Base-by-base conservation (phyloP, 176 grass and related monocot genomes). In the Dendrocalamus sinicus region DNA sequence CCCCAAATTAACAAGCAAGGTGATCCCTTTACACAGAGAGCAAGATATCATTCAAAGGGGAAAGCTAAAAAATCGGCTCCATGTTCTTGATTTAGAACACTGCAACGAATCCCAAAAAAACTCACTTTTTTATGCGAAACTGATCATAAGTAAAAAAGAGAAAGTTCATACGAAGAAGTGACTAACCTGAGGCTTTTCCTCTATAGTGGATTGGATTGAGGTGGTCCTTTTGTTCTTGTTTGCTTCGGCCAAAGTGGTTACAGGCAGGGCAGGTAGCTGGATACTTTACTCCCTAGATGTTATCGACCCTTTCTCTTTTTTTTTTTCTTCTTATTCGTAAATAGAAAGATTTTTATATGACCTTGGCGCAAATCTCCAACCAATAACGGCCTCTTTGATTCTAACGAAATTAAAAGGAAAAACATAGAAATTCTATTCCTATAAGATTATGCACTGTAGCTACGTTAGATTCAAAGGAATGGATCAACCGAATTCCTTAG, bases 261-360 rank as follows among this genome's bases (percentile, higher is more conserved):
- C 62, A 15, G 26, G 58, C 54, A 19, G 79, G 50, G 74, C 80
- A 59, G 77, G 70, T 37, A 15, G 83, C n/a, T 81, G 53, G 75
- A 75, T 87, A 67, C 62, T 84, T 84, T 63, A 75, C 85, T 81
- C 66, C 73, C 39, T 71, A 32, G 81, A 84, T 23, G 75, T 35
- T 83, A 75, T 84, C 76, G 81, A 8, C 54, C 41, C 40, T 47
- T 8, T 43, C 10, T 46, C 10, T 24, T 8, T 17, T 24, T 9
- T n/a, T 26, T 26, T 26, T 35, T 76, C 30, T 37, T 17, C 35
- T 76, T 20, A 28, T n/a, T 52, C 52, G 24, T 62, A 26, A 80
- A 70, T 32, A 73, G 62, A 70, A 51, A 62, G 20, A 51, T 69
- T 84, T 79, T 87, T 87, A 73, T 61, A 61, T 67, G 12, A 15